These are phyloP conservation scores for Linum usitatissimum DNA, from an alignment of 345 rosid genomes.

Conservation along the genomic window DNA sequence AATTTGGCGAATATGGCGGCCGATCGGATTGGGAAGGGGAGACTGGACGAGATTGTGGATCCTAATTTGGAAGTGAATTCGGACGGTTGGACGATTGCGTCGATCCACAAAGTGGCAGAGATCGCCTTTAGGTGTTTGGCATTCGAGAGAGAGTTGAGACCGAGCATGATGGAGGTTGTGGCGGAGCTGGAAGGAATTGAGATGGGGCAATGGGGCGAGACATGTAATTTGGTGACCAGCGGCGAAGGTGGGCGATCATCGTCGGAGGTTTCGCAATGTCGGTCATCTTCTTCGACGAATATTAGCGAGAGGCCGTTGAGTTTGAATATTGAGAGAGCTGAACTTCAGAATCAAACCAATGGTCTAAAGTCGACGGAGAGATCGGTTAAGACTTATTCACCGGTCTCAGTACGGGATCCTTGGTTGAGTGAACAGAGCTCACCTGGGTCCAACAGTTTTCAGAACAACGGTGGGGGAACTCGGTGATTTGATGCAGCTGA, in stretches of 20 bases:
- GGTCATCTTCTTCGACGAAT: slow-evolving; percentile 37
- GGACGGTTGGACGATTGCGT: slow-evolving; percentile 35
- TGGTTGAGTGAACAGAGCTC: slow-evolving; percentile 88
- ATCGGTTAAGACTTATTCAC: slow-evolving; percentile 40
- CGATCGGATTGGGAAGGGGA: slow-evolving; percentile 46
- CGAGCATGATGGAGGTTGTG: slow-evolving; percentile 80
- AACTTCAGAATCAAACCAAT: slow-evolving; percentile 23
- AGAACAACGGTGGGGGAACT: background rate
- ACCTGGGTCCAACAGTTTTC: slow-evolving; percentile 60
- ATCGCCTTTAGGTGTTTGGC: slow-evolving; percentile 67
- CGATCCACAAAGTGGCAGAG: slow-evolving; percentile 45
- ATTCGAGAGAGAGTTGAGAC: slow-evolving; percentile 82
- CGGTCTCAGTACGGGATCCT: slow-evolving; percentile 61
- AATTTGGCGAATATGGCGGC: slow-evolving; percentile 49
- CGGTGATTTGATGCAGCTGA: background rate
- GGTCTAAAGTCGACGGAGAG: slow-evolving; percentile 30
- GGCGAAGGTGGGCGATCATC: slow-evolving; percentile 15
- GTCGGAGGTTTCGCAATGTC: slow-evolving; percentile 35
- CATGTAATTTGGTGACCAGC: slow-evolving; percentile 18
- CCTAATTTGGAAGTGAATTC: slow-evolving; percentile 27
- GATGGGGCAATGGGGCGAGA: slow-evolving; percentile 53
- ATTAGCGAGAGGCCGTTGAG: slow-evolving; percentile 37
- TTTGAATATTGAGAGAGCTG: slow-evolving; percentile 23
- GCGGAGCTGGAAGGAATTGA: slow-evolving; percentile 72
- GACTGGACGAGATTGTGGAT: slow-evolving; percentile 47